A percentile compares a stretch with the other conserved stretches of the same genome.
Conservation (phyloP, 208 protist species). For the Trypanosoma rangeli region DNA sequence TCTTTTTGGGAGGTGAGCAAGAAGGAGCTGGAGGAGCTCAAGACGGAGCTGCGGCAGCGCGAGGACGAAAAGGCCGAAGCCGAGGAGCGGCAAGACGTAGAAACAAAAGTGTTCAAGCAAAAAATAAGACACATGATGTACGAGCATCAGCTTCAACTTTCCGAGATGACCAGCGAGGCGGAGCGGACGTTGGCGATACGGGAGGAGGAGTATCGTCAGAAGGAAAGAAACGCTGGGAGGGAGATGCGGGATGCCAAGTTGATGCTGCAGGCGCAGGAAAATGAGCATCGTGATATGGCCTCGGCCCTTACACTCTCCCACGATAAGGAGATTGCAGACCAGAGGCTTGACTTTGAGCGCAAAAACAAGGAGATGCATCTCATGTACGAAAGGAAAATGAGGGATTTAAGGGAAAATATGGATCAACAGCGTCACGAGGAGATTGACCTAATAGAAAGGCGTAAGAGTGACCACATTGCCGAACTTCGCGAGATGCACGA, state of each 20-base stretch:
- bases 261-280: constrained; percentile 86
- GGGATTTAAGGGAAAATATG: constrained; percentile 87
- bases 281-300: constrained; percentile 85
- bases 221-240: constrained; percentile 73
- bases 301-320: constrained; percentile 71
- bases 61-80: constrained; percentile 93
- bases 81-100: constrained; percentile 93
- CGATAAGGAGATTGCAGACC: constrained; percentile 86
- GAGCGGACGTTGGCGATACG: constrained; percentile 87
- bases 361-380: constrained; percentile 94
- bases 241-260: constrained; percentile 90
- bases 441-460: constrained; percentile 94
- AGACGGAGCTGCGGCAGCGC: constrained; percentile 82
- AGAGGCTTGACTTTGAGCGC: constrained; percentile 87
- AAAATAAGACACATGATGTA: constrained; percentile 97
- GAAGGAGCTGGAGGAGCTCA: constrained; percentile 88
- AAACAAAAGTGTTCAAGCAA: constrained; percentile 97
- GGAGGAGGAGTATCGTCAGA: constrained; percentile 87
- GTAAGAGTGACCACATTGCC: constrained; percentile 95
- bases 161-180: constrained; percentile 86
- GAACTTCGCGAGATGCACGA: constrained; percentile 95
- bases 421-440: constrained; percentile 92
- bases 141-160: constrained; percentile 94
- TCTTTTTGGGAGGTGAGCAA: constrained; percentile 96
- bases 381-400: constrained; percentile 94